Conservation (phyloP, 78 protist genomes). For the Mastigamoeba balamuthi region DNA sequence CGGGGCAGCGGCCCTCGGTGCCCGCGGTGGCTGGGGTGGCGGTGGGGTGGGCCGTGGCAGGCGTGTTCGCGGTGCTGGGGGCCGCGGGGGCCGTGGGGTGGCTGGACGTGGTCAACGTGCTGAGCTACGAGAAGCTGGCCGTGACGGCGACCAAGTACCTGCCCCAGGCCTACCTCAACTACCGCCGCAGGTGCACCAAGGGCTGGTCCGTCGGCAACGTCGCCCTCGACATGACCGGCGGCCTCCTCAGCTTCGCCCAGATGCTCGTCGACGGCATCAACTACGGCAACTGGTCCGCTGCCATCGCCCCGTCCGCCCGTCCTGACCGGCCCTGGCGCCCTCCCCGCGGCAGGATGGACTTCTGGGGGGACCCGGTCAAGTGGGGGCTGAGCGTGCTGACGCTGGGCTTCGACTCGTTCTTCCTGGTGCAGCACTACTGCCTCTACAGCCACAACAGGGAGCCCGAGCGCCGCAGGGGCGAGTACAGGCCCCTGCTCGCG, state of each 20-base stretch:
- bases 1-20: constrained; percentile 20
- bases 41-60: constrained; percentile 4
- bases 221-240: constrained; percentile 82
- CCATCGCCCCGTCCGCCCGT: too few species aligned
- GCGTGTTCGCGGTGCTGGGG: constrained; percentile 5
- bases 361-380: constrained; percentile 76
- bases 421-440: constrained; percentile 79
- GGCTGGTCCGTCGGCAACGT: constrained; percentile 84
- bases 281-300: too few species aligned
- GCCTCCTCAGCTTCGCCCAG: constrained; percentile 66
- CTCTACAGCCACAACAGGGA: constrained; percentile 28
- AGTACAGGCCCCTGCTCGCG: too few species aligned
- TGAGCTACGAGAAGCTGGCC: constrained; percentile 53
- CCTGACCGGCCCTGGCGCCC: too few species aligned
- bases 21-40: background rate
- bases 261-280: constrained; percentile 36
- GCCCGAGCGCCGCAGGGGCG: too few species aligned
- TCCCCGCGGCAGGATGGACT: too few species aligned
- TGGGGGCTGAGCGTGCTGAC: constrained; percentile 60
- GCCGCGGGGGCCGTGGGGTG: background rate
- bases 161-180: constrained; percentile 73
- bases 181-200: constrained; percentile 48
- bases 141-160: constrained; percentile 66
- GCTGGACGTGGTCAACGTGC: constrained; percentile 28
- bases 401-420: constrained; percentile 68